These are phyloP conservation scores for Penicillium sp. DNA, from an alignment of 2,329 filamentous ascomycete genomes.

Conservation along the genomic window DNA sequence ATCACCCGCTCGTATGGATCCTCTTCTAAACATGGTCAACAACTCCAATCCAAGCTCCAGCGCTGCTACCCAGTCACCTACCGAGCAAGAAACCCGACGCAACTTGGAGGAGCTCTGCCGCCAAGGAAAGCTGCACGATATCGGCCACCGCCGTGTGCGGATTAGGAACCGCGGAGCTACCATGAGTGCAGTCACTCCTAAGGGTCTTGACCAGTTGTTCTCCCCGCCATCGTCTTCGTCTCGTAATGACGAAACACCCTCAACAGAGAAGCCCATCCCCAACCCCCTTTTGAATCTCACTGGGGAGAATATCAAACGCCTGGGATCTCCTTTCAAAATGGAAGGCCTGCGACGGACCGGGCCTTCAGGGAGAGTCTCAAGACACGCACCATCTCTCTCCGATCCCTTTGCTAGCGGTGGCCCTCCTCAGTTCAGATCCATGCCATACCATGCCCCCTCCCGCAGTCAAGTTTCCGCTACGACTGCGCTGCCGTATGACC, in stretches of 20 bases:
- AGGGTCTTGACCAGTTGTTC: constrained; percentile 60
- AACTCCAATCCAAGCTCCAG: constrained; percentile 42
- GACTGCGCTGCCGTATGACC: constrained; percentile 34
- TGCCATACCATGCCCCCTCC: constrained; percentile 21
- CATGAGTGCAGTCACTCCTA: constrained; percentile 59
- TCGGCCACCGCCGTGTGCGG: constrained; percentile 61
- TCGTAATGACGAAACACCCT: constrained; percentile 30
- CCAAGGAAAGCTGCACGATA: constrained; percentile 48
- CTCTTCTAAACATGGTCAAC: constrained; percentile 57
- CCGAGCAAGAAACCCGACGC: constrained; percentile 63
- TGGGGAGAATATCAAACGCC: constrained; percentile 48
- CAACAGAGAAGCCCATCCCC: constrained; percentile 28
- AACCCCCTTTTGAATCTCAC: constrained; percentile 40
- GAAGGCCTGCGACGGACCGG: constrained; percentile 43
- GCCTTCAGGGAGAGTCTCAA: constrained; percentile 35
- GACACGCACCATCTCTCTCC: constrained; percentile 50
- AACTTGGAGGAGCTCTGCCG: constrained; percentile 56
- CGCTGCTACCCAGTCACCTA: constrained; percentile 44
- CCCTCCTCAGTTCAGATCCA: constrained; percentile 25
- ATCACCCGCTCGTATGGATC: constrained; percentile 62
- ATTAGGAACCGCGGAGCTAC: constrained; percentile 67
- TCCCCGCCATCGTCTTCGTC: constrained; percentile 51
- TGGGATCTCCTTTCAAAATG: constrained; percentile 54
- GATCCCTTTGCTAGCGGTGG: constrained; percentile 47
- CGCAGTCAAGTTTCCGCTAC: constrained; percentile 21